phyloP scores from a whole-genome alignment of 2,329 filamentous ascomycete genomes.

The Apiospora sp. region DNA sequence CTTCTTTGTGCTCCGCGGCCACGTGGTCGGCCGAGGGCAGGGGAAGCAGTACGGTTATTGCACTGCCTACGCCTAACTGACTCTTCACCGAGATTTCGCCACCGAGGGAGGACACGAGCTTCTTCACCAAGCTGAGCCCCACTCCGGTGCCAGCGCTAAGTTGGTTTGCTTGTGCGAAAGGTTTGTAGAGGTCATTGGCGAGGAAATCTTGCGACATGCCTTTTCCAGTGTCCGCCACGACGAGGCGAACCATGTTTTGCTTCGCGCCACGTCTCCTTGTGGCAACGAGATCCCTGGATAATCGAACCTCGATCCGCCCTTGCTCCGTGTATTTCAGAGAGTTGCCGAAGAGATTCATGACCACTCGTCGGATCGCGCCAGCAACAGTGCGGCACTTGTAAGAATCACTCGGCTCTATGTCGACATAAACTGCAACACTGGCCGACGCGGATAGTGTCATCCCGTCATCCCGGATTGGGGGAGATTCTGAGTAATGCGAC shows the following conservation, averaged over 20 bases:
- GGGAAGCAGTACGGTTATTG: conserved; percentile 1
- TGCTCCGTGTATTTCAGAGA: conserved; percentile 64
- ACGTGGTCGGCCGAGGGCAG: not conserved
- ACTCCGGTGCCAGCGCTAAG: conserved; percentile 65
- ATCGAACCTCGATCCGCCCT: conserved; percentile 38
- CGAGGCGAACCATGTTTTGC: not conserved
- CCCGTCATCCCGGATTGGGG: too few species aligned
- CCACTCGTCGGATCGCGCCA: conserved; percentile 57
- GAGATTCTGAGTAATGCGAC: too few species aligned
- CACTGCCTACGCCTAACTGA: conserved; percentile 1
- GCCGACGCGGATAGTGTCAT: not conserved
- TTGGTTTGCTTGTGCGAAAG: conserved; percentile 67
- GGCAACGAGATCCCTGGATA: not conserved
- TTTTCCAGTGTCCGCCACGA: conserved; percentile 66
- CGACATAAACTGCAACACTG: conserved; percentile 54
- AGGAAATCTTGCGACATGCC: conserved; percentile 68
- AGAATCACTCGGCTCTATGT: conserved; percentile 53
- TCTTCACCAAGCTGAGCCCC: conserved; percentile 65
- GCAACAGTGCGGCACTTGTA: conserved; percentile 64
- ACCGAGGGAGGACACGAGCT: conserved; percentile 29
- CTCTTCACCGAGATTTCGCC: conserved; percentile 20
- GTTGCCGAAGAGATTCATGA: conserved; percentile 70
- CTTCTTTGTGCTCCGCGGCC: not conserved
- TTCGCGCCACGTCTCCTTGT: not conserved
- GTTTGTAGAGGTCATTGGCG: conserved; percentile 63